Evolutionary conservation across 257 asterid species (phyloP), one percentile per base, ranked within the genome.

Genomic region (Linaria vulgaris): DNA sequence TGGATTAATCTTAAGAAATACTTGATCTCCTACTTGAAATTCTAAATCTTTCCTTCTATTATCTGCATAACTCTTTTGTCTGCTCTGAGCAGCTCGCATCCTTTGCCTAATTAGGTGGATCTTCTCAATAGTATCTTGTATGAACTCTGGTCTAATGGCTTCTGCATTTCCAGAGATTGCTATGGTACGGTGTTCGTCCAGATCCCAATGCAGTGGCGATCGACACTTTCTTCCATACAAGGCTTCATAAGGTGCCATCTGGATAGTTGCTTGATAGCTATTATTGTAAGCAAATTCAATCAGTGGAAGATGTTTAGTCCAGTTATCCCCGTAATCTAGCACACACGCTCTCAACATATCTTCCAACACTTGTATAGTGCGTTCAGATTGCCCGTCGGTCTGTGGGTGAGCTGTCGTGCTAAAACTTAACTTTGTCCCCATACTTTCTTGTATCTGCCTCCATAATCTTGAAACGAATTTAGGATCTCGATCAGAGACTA

Each of bases 161-260:
- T 6, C 34, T 27, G 6, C 34, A 27, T 2, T 27, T 6, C 34
- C 6, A 2, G 3, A 6, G 6, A 27, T 27, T 6, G 34, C 3
- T 27, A 27, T 27, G 3, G 6, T 6, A 2, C 34, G 34, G 6
- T 22, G 58, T 19, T 52, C 58, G 1, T 52, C 58, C 3, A 52
- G 6, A 34, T 58, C 49, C 64, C 64, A 58, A 34, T 34, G 13
- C 3, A 58, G 1, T 0, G 49, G 64, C 0, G 47, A 58, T n/a
- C 64, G 24, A 41, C 64, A 58, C 20, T 34, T 58, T n/a, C 49
- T 27, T 6, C 64, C 49, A 17, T 58, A 58, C 22, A 47, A 47
- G 2, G 49, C 64, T 11, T 58, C 64, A 22, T 31, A 58, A 1
- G 48, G 64, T 4, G 49, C 47, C 64, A 58, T 58, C 43, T 30